Evolutionary conservation across 78 protist species (phyloP).

Genomic region (Chrysochromulina parva): DNA sequence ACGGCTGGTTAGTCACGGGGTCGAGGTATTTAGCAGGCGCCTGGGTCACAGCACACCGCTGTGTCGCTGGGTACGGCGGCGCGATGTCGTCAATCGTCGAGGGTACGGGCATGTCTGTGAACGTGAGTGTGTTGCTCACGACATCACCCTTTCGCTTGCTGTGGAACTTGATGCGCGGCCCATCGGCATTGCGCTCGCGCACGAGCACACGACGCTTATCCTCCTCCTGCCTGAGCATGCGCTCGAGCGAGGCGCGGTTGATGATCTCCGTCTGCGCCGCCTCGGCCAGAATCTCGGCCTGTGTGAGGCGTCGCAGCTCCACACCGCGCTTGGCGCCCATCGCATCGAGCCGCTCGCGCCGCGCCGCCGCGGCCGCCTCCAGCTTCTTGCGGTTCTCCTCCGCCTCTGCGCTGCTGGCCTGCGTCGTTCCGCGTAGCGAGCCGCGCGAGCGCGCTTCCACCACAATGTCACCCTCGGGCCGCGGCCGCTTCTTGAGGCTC

Average conservation of each 20-base stretch:
- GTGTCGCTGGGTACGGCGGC: neutral
- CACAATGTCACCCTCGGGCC: neutral
- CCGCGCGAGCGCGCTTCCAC: neutral
- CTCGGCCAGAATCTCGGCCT: slow-evolving; percentile 10
- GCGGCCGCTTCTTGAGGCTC: no score
- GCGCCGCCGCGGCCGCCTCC: no score
- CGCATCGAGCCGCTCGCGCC: neutral
- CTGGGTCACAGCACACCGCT: neutral
- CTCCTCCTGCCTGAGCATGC: slow-evolving; percentile 1
- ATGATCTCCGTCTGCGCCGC: slow-evolving; percentile 23
- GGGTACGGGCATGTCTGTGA: neutral
- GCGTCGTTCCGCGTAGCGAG: slow-evolving; percentile 18
- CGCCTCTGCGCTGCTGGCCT: neutral
- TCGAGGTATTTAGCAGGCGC: neutral
- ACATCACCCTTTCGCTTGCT: neutral
- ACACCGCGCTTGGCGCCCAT: neutral
- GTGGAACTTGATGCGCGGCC: neutral
- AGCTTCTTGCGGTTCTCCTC: neutral
- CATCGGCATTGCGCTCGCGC: neutral
- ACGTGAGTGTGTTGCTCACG: neutral
- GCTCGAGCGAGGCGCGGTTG: slow-evolving; percentile 18
- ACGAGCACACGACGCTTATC: neutral
- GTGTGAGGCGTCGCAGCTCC: slow-evolving; percentile 3
- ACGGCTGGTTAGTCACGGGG: neutral
- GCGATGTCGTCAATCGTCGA: slow-evolving; percentile 4